Evolutionary conservation across 768 basidiomycete species (phyloP).

Genomic region (Phlebiopsis flavidoalba): DNA sequence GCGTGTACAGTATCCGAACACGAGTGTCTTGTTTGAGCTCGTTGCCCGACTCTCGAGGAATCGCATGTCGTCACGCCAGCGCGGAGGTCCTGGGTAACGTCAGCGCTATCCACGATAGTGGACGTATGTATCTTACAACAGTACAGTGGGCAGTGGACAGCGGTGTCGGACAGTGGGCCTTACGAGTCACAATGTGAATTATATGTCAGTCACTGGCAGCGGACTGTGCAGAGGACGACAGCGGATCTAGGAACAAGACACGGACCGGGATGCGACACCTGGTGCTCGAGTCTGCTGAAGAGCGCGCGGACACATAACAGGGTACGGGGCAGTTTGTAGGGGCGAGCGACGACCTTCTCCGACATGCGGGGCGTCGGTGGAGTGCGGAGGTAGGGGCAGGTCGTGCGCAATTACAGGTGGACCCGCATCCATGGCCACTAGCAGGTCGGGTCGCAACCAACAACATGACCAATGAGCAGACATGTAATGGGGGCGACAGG

Average conservation of each 20-base stretch:
- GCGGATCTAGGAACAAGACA: no score
- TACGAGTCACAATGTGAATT: no score
- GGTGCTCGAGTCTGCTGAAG: conserved; percentile 96
- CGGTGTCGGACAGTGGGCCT: no score
- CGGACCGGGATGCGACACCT: conserved; percentile 51
- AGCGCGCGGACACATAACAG: conserved; percentile 86
- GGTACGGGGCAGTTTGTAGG: conserved; percentile 97
- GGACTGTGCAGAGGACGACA: no score
- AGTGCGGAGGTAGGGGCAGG: conserved; percentile 16
- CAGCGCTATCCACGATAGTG: no score
- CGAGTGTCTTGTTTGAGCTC: conserved; percentile 94
- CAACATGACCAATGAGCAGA: neutral
- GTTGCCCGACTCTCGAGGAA: conserved; percentile 98
- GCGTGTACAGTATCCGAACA: conserved; percentile 92
- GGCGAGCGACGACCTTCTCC: conserved; percentile 51
- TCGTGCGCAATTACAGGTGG: conserved; percentile 13
- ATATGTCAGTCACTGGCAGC: neutral
- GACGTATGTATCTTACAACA: no score
- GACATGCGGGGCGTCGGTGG: conserved; percentile 19
- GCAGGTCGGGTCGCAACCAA: neutral
- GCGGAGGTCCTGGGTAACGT: no score
- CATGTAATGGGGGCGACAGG: neutral
- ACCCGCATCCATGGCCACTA: conserved; percentile 17
- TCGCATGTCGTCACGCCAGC: conserved; percentile 96
- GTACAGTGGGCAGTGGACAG: no score